Evolutionary conservation across 176 grass and related monocot genomes (phyloP).

Genomic region (Ananas comosus): DNA sequence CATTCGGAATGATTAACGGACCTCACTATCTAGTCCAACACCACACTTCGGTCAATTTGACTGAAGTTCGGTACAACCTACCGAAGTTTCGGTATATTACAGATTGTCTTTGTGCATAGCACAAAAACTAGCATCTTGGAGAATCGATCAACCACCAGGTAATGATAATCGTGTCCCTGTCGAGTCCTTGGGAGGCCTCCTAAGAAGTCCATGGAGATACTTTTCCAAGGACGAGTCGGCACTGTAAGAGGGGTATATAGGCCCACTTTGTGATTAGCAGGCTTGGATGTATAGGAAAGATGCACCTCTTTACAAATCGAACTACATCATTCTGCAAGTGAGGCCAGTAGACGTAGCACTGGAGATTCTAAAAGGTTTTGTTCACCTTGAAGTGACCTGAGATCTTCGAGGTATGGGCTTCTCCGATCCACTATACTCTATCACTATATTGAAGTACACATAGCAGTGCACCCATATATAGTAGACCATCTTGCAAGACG

Average conservation of each 20-base stretch:
- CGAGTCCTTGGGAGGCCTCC: background rate
- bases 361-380: background rate
- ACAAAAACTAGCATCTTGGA: constrained; percentile 12
- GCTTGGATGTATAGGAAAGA: constrained; percentile 9
- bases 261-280: background rate
- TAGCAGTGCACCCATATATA: constrained; percentile 8
- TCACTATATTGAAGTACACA: constrained; percentile 3
- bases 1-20: no score
- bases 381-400: background rate
- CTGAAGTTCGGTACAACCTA: no score
- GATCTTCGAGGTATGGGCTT: constrained; percentile 16
- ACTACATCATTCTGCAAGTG: constrained; percentile 8
- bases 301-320: constrained; percentile 1
- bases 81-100: no score
- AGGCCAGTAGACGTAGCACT: constrained; percentile 13
- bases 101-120: constrained; percentile 8
- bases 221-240: background rate
- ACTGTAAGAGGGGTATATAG: background rate
- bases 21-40: no score
- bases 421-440: background rate
- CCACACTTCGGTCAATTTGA: no score
- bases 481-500: background rate
- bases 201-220: background rate
- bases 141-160: constrained; percentile 9
- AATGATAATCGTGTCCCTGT: background rate